Evolutionary conservation across 176 grass and related monocot species (phyloP), one percentile per base, ranked within the genome.

Genomic region (Rhipidocladum racemiflorum): DNA sequence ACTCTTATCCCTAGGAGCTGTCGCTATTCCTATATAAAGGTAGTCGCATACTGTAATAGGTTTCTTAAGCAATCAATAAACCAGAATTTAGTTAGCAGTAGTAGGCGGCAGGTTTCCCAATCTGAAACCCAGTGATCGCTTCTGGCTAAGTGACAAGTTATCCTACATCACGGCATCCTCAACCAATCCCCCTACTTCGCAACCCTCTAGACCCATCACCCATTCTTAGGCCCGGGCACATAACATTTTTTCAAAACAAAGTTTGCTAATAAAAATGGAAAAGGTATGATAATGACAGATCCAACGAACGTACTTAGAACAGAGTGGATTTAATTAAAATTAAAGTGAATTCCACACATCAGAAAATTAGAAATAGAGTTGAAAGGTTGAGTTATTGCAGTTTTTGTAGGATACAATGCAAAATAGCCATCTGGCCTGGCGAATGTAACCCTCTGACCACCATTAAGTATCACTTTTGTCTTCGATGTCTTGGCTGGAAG

Each of bases 391-490:
- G 25, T n/a, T 56, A 68, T 65, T 28, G 21, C 20, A 72, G 20
- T 56, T 68, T 62, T 65, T 45, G 50, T 74, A 95, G 90, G 92
- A 99, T 99, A 99, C 96, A 99, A 99, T 83, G 92, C 77, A 83
- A 99, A 99, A 87, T 95, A 99, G 68, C 96, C 93, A 80, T 99
- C 96, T 71, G 92, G 91, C 83, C 93, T 86, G 64, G 87, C 76
- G 61, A 90, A 95, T 24, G 89, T 93, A 89, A 95, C 85, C 75
- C 83, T 88, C 73, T 95, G 96, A 85, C 93, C 92, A 64, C 96
- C 92, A 88, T 99, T 99, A 83, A 99, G 93, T 91, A 95, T 90
- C 27, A 99, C 87, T 88, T 95, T 93, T 30, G 85, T 91, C 64
- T 93, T 89, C 61, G 89, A 77, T 57, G 77, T 86, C 87, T 99